Percentiles rank a stretch among this genome's conserved stretches.
These are phyloP conservation scores for Didymella exigua DNA, from an alignment of 2,329 filamentous ascomycete species.

Conservation along the genomic window DNA sequence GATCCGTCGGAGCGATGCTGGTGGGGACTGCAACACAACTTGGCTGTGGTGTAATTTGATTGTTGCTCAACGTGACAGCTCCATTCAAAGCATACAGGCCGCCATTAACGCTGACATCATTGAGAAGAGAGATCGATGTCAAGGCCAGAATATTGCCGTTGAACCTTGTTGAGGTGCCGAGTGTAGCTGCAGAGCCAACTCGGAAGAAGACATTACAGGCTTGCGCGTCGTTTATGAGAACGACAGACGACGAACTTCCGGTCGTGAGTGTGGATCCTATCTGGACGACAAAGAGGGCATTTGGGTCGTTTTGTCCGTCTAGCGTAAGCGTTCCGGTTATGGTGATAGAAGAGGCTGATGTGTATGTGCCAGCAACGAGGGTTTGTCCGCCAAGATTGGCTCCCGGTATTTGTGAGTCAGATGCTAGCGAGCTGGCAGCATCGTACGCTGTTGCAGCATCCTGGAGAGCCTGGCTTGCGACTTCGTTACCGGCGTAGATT, in stretches of 20 bases:
- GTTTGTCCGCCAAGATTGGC: background rate
- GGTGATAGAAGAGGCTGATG: background rate
- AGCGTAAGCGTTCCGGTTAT: conserved; percentile 18
- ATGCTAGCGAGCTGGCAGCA: background rate
- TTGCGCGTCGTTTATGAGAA: conserved; percentile 19
- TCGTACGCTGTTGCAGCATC: background rate
- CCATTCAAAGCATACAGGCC: conserved; percentile 18
- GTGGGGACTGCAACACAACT: background rate
- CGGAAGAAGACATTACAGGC: conserved; percentile 22
- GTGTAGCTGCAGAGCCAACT: conserved; percentile 17
- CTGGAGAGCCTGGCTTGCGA: background rate
- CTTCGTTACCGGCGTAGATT: background rate
- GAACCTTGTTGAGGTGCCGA: conserved; percentile 14
- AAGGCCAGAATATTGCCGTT: conserved; percentile 16
- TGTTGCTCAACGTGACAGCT: conserved; percentile 17
- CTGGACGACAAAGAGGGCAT: conserved; percentile 19
- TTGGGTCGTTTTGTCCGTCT: conserved; percentile 14
- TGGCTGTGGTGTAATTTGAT: conserved; percentile 4
- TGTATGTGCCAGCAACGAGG: background rate
- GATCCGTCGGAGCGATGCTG: background rate
- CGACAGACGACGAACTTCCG: conserved; percentile 6
- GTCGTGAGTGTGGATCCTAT: conserved; percentile 18
- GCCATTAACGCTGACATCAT: conserved; percentile 12
- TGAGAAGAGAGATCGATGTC: conserved; percentile 7
- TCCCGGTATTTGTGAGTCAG: background rate